These are phyloP conservation scores for Camillea tinctor DNA, from an alignment of 2,329 filamentous ascomycete genomes.

Conservation along the genomic window DNA sequence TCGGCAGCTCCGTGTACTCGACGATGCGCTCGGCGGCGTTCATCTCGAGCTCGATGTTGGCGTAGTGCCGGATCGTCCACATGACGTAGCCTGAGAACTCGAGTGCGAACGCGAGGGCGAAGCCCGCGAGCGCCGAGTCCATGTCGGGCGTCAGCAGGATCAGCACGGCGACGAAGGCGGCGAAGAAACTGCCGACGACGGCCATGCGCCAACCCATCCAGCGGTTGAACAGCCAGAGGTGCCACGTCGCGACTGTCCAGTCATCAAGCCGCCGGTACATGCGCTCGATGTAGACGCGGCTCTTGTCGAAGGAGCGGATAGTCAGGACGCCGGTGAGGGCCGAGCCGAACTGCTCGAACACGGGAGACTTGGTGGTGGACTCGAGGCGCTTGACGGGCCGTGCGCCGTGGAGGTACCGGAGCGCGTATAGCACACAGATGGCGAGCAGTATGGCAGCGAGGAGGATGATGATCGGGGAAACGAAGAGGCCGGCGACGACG, in stretches of 20 bases:
- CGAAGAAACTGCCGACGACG: slow-evolving; percentile 67
- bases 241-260: slow-evolving; percentile 64
- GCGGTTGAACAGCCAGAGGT: slow-evolving; percentile 70
- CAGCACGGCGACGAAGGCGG: slow-evolving; percentile 61
- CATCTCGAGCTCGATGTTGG: slow-evolving; percentile 74
- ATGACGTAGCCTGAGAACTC: slow-evolving; percentile 65
- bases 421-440: slow-evolving; percentile 57
- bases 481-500: slow-evolving; percentile 64
- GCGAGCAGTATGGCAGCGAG: slow-evolving; percentile 58
- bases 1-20: slow-evolving; percentile 69
- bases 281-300: slow-evolving; percentile 61
- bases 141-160: slow-evolving; percentile 62
- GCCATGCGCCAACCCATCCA: slow-evolving; percentile 76
- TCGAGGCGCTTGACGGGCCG: slow-evolving; percentile 76
- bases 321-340: slow-evolving; percentile 71
- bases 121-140: slow-evolving; percentile 70
- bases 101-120: slow-evolving; percentile 71
- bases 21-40: slow-evolving; percentile 74
- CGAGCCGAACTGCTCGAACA: slow-evolving; percentile 77
- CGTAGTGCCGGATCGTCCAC: slow-evolving; percentile 40
- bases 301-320: slow-evolving; percentile 73
- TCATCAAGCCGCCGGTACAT: slow-evolving; percentile 71
- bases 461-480: slow-evolving; percentile 65
- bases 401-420: slow-evolving; percentile 66
- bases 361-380: slow-evolving; percentile 72